A percentile compares a stretch with the other conserved stretches of the same genome.
These are phyloP conservation scores for Pichia sp. DNA, from an alignment of 1,139 yeast species.

Conservation along the genomic window DNA sequence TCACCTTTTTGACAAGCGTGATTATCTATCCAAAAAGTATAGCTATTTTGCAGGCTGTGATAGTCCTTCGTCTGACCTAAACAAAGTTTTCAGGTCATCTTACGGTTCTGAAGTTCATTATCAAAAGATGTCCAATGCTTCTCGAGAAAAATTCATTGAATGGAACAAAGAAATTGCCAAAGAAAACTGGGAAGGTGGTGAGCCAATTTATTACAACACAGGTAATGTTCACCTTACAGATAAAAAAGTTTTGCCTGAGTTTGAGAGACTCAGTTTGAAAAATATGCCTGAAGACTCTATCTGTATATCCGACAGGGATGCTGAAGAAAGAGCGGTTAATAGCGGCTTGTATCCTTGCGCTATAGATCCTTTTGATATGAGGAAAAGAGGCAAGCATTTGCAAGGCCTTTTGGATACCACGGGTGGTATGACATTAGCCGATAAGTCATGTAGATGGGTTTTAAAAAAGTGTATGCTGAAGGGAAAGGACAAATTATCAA, in stretches of 20 bases:
- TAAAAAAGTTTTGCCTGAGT: slow-evolving; percentile 22
- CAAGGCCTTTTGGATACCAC: slow-evolving; percentile 34
- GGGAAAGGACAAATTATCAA: slow-evolving; percentile 17
- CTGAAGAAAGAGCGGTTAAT: slow-evolving; percentile 15
- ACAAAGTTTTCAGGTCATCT: slow-evolving; percentile 39
- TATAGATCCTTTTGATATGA: slow-evolving; percentile 27
- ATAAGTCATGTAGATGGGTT: slow-evolving; percentile 34
- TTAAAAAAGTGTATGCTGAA: slow-evolving; percentile 20
- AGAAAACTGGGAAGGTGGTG: slow-evolving; percentile 20
- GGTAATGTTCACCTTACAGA: slow-evolving; percentile 30
- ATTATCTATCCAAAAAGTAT: slow-evolving; percentile 31
- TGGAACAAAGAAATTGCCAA: slow-evolving; percentile 32
- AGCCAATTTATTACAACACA: slow-evolving; percentile 27
- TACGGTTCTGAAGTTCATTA: slow-evolving; percentile 38
- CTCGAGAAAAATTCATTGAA: slow-evolving; percentile 33
- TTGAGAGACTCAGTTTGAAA: slow-evolving; percentile 23
- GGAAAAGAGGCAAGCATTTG: slow-evolving; percentile 15
- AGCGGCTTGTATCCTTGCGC: slow-evolving; percentile 18
- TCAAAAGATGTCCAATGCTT: slow-evolving; percentile 37
- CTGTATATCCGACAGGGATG: slow-evolving; percentile 21
- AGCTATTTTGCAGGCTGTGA: slow-evolving; percentile 36
- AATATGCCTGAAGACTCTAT: slow-evolving; percentile 20
- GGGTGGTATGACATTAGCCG: slow-evolving; percentile 37
- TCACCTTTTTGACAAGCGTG: slow-evolving; percentile 35
- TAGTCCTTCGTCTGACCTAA: slow-evolving; percentile 41